Evolutionary conservation across 345 rosid genomes (phyloP), one percentile per base, ranked within the genome.

Genomic region (Eucalyptus sideroxylon): DNA sequence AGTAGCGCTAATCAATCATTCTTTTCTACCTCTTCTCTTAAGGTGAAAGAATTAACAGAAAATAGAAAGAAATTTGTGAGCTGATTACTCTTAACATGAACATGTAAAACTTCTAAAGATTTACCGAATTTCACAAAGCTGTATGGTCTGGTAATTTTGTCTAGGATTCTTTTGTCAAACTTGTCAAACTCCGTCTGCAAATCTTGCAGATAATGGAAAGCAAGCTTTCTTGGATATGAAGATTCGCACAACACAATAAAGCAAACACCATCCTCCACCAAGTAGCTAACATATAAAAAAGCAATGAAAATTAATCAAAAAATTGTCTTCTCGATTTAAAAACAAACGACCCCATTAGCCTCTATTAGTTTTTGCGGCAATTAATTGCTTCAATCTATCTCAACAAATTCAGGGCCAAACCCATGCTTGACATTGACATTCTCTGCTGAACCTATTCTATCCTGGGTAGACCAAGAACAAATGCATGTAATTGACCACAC

Each of bases 151-250:
- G 94, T 88, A 88, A 93, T 92, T 60, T 87, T 94, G 26, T 92
- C 53, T 31, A 93, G 37, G 86, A 87, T 87, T 87, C 87, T 83
- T 37, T 82, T 86, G 16, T 94, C 93, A 50, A 96, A 89, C 86
- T 90, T 90, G 87, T 92, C 89, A 92, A 95, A 86, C 91, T 94
- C 97, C 92, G 88, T 91, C 2, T 92, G 92, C 88, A 94, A 90
- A 91, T 96, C 95, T 45, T 93, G 93, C 27, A 96, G 93, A 93
- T 91, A 94, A 89, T 91, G 92, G 93, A 96, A 96, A 86, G 94
- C 92, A 69, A 96, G 93, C 93, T 94, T 96, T 94, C 95, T 93
- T 88, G 96, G 96, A 91, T 96, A 96, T 23, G 95, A 91, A 88
- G 94, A 92, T 88, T 95, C 95, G 81, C 94, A 91, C 86, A 96